phyloP scores from a whole-genome alignment of 2,329 filamentous ascomycete species.

The Lomentospora prolificans region DNA sequence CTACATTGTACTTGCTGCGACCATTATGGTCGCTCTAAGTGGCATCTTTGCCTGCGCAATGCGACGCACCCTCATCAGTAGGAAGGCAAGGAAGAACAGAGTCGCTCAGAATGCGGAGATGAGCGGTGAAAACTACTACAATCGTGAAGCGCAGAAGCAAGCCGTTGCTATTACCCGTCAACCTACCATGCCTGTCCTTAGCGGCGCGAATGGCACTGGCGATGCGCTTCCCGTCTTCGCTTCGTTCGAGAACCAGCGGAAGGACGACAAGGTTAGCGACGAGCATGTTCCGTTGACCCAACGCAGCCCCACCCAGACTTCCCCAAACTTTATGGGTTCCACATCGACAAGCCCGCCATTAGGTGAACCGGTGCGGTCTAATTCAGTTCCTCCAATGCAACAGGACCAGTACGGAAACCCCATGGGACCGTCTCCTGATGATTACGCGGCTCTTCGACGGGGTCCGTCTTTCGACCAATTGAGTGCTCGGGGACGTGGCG shows the following conservation, averaged over 20 bases:
- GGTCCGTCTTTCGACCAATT: constrained; percentile 37
- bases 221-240: constrained; percentile 47
- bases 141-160: constrained; percentile 51
- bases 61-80: constrained; percentile 81
- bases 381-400: constrained; percentile 24
- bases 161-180: constrained; percentile 36
- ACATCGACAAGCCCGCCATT: constrained; percentile 26
- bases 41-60: constrained; percentile 87
- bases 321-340: constrained; percentile 33
- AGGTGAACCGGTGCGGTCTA: constrained; percentile 26
- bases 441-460: constrained; percentile 33
- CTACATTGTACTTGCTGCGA: constrained; percentile 84
- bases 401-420: constrained; percentile 58
- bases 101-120: constrained; percentile 94
- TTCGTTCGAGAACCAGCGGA: constrained; percentile 58
- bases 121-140: constrained; percentile 90
- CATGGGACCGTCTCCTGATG: constrained; percentile 29
- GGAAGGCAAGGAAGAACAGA: constrained; percentile 85
- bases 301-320: constrained; percentile 50
- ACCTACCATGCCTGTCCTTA: constrained; percentile 45
- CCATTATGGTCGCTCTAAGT: constrained; percentile 72
- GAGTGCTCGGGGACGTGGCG: constrained; percentile 45
- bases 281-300: constrained; percentile 63
- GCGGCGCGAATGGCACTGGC: constrained; percentile 39
- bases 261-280: constrained; percentile 52